A percentile compares a stretch with the other conserved stretches of the same genome.
Evolutionary conservation across 2,329 filamentous ascomycete genomes (phyloP).

Genomic region (Colletotrichum euphorbiae): DNA sequence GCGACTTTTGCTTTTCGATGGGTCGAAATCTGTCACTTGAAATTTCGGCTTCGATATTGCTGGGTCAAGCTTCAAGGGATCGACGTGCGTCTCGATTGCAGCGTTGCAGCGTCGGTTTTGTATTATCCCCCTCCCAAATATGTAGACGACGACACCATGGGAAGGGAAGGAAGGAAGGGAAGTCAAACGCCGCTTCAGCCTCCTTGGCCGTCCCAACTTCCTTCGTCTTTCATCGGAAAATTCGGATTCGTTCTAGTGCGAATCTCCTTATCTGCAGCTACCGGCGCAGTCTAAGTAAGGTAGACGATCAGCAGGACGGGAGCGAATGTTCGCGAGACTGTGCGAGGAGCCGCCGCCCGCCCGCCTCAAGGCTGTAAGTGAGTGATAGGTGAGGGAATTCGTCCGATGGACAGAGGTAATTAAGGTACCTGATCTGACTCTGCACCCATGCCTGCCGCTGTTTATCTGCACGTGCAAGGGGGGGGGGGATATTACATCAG

Average conservation of each 20-base stretch:
- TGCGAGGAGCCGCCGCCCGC: background rate
- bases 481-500: background rate
- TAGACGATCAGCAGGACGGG: background rate
- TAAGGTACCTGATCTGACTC: background rate
- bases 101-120: too few relatives aligned
- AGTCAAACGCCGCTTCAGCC: conserved; percentile 23
- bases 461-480: conserved; percentile 6
- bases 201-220: background rate
- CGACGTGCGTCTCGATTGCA: background rate
- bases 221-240: conserved; percentile 9
- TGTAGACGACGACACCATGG: background rate
- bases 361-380: conserved; percentile 1
- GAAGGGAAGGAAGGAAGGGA: background rate
- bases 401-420: background rate
- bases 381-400: background rate
- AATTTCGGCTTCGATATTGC: conserved; percentile 28
- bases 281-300: background rate
- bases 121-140: too few relatives aligned
- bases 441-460: background rate
- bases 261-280: conserved; percentile 10
- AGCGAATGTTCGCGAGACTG: conserved; percentile 13
- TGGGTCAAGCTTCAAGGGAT: conserved; percentile 11
- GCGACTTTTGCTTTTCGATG: too few relatives aligned
- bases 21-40: conserved; percentile 21
- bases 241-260: conserved; percentile 8